Evolutionary conservation across 2,329 filamentous ascomycete genomes (phyloP), one percentile per base, ranked within the genome.

Genomic region (Madurella mycetomatis): DNA sequence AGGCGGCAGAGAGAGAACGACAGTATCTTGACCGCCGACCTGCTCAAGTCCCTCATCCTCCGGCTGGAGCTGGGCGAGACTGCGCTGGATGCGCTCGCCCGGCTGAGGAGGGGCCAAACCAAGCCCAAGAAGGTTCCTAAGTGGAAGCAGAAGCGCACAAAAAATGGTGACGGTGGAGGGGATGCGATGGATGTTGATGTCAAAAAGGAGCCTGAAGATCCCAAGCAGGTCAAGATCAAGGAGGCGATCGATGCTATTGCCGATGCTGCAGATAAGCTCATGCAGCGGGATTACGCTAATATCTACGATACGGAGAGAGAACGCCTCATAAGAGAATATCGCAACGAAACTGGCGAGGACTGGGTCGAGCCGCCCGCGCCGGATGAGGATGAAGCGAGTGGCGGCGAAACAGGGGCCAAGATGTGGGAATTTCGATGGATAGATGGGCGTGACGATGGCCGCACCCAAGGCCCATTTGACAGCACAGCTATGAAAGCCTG

Each of bases 341-440:
- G 82, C 60, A 84, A 85, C 48, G 92, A 96, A 70, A 90, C 90
- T 0, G 92, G 92, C 34, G 90, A 96, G 64, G 83, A 87, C 9
- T 99, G 94, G 94, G 69, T 72, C 17, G 76, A 83, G 60, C 75
- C 65, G 4, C 51, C 53, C 1, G 44, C 51, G 42, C 65, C 62
- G 41, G 64, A 70, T 43, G 65, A 66, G 41, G 66, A 64, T 41
- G 65, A 68, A 44, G 63, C 70, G 19, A 67, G 66, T 16, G 65
- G 65, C 34, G 63, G 51, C 19, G 34, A 44, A 2, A 50, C 63
- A 53, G 63, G 49, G 16, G 58, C 44, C 47, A 73, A 64, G 56
- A 81, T 83, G 77, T 99, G 92, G 92, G 89, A 97, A 70, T 99
- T 90, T 69, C 82, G 90, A 55, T 99, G 94, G 94, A 86, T 84